Conservation (phyloP, 2,329 filamentous ascomycete species). For the Chrysosphaeria jannelii region DNA sequence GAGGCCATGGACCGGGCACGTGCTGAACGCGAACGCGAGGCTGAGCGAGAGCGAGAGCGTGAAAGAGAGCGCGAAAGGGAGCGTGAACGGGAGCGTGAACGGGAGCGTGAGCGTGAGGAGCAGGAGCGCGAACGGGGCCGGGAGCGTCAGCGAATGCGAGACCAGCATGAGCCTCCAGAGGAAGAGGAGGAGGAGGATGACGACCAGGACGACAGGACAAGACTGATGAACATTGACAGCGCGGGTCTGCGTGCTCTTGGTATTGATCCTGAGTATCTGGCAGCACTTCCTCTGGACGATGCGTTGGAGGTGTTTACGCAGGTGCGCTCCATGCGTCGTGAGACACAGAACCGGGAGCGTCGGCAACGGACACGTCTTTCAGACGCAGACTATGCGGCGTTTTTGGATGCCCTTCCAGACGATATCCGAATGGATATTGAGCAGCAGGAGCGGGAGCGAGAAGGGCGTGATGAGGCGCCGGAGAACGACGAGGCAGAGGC, state of each 20-base stretch:
- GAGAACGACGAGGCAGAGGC: constrained; percentile 60
- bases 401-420: constrained; percentile 69
- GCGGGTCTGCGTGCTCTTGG: constrained; percentile 21
- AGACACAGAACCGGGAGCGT: constrained; percentile 40
- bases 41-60: constrained; percentile 26
- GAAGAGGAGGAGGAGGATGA: constrained; percentile 1
- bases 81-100: constrained; percentile 18
- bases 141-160: constrained; percentile 24
- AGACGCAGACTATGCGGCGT: constrained; percentile 86
- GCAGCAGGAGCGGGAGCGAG: constrained; percentile 61
- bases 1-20: constrained; percentile 60
- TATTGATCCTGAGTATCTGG: constrained; percentile 81
- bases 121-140: constrained; percentile 37
- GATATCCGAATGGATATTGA: constrained; percentile 77
- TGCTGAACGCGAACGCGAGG: constrained; percentile 27
- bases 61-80: constrained; percentile 20
- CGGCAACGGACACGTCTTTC: too few relatives aligned
- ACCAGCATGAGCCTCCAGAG: constrained; percentile 26
- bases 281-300: constrained; percentile 90
- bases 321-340: constrained; percentile 56
- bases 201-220: not conserved
- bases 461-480: constrained; percentile 71
- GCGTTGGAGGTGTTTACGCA: constrained; percentile 87
- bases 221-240: not conserved
- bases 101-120: constrained; percentile 32